Percentiles rank a stretch among this genome's conserved stretches.
Conservation (phyloP, 768 basidiomycete species). For the Leccinum fibrillosum region DNA sequence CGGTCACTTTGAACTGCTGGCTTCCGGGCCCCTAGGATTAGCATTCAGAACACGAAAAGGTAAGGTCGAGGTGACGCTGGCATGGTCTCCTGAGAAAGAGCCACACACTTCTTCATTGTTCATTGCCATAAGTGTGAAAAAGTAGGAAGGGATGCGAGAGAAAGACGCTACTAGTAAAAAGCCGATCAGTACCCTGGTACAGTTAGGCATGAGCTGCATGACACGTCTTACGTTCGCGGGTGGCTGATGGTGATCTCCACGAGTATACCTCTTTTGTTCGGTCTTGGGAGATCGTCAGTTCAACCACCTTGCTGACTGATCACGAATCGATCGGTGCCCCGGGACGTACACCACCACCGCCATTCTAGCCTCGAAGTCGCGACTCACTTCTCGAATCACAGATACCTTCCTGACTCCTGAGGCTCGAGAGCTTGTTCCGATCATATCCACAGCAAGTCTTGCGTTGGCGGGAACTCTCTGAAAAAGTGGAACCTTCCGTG, state of each 20-base stretch:
- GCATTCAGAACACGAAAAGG: background rate
- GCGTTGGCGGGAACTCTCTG: background rate
- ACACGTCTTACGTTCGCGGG: background rate
- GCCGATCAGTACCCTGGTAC: background rate
- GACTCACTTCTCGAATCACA: background rate
- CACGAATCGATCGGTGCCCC: background rate
- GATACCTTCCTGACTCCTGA: conserved; percentile 20
- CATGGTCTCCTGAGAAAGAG: background rate
- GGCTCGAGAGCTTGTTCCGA: conserved; percentile 5
- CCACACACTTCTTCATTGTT: background rate
- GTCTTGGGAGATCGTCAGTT: background rate
- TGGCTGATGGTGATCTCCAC: background rate
- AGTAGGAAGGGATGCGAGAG: background rate
- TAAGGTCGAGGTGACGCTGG: background rate
- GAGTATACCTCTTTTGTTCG: background rate
- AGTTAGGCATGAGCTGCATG: background rate
- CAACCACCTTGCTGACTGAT: background rate
- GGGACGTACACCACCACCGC: background rate
- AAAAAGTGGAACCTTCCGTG: background rate
- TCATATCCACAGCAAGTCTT: conserved; percentile 3
- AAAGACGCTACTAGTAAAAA: background rate
- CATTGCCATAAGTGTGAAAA: background rate
- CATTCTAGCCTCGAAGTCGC: background rate
- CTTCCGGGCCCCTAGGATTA: background rate
- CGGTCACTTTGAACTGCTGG: background rate